Conservation (phyloP, 495 filamentous ascomycete genomes). For the Penicillium mononematosum region DNA sequence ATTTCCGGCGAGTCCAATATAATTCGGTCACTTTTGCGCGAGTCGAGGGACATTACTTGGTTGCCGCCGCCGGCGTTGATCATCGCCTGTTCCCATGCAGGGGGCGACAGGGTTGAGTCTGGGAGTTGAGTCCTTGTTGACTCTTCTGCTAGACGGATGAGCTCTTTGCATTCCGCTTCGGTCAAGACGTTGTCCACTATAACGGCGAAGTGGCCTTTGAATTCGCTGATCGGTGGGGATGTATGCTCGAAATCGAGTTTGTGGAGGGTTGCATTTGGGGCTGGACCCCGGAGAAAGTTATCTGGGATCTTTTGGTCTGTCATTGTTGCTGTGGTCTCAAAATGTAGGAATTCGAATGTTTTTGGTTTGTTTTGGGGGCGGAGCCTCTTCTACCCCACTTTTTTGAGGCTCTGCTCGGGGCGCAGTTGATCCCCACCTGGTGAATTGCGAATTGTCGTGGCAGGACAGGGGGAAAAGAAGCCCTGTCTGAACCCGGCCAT, state of each 20-base stretch:
- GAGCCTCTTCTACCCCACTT: background rate
- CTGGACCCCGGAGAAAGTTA: slow-evolving; percentile 19
- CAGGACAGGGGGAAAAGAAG: no score
- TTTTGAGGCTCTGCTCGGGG: background rate
- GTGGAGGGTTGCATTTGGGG: slow-evolving; percentile 26
- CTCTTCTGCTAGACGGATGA: slow-evolving; percentile 57
- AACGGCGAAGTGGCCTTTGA: slow-evolving; percentile 54
- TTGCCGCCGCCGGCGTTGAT: slow-evolving; percentile 65
- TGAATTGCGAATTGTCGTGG: no score
- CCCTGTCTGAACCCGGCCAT: no score
- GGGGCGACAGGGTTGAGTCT: slow-evolving; percentile 11
- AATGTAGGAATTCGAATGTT: background rate
- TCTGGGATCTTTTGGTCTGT: slow-evolving; percentile 14
- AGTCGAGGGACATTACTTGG: slow-evolving; percentile 54
- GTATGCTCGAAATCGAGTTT: slow-evolving; percentile 54
- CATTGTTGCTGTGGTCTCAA: slow-evolving; percentile 11
- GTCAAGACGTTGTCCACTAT: slow-evolving; percentile 65
- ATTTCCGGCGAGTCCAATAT: slow-evolving; percentile 67
- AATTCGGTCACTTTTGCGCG: slow-evolving; percentile 70
- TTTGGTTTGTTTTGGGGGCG: background rate
- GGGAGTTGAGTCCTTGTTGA: slow-evolving; percentile 16
- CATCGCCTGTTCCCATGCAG: slow-evolving; percentile 39
- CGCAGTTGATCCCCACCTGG: no score
- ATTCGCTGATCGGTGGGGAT: slow-evolving; percentile 50
- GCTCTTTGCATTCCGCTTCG: slow-evolving; percentile 56